Conservation (phyloP, 2,329 filamentous ascomycete species). For the Capronia epimyces region DNA sequence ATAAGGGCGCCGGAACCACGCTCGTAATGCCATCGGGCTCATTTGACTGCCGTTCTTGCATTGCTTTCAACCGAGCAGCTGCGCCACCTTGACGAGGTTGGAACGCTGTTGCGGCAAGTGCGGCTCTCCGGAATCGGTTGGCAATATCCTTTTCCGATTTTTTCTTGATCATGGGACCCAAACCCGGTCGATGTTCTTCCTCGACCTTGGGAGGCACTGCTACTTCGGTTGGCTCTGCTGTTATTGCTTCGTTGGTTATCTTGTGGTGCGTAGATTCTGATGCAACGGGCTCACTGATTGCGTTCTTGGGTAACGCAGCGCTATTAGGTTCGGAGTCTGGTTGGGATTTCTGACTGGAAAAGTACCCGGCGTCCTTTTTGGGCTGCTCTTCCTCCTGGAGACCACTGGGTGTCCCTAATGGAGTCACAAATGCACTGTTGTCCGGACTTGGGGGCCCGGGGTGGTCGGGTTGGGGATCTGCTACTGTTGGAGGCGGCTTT, state of each 20-base stretch:
- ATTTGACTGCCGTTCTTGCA: conserved; percentile 52
- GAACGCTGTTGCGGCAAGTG: conserved; percentile 66
- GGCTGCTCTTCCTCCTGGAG: conserved; percentile 30
- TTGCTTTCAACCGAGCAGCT: conserved; percentile 67
- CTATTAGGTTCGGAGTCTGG: conserved; percentile 5
- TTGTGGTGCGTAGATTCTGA: conserved; percentile 6
- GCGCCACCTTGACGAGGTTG: conserved; percentile 84
- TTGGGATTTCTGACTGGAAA: conserved; percentile 6
- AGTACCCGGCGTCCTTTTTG: conserved; percentile 13
- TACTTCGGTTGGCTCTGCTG: conserved; percentile 30
- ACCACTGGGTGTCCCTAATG: conserved; percentile 35
- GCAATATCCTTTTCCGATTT: conserved; percentile 68
- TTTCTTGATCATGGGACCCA: conserved; percentile 85
- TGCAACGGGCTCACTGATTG: conserved; percentile 3
- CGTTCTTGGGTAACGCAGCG: conserved; percentile 3
- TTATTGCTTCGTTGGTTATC: conserved; percentile 16
- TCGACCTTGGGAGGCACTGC: conserved; percentile 48
- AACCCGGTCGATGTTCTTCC: conserved; percentile 61
- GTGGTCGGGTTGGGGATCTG: conserved; percentile 30
- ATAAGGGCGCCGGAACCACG: conserved; percentile 71
- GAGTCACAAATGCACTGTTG: conserved; percentile 34
- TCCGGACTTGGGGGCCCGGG: conserved; percentile 31
- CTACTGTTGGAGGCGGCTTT: conserved; percentile 5
- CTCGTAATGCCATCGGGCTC: conserved; percentile 85
- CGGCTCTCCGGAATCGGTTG: conserved; percentile 72